A percentile compares a stretch with the other conserved stretches of the same genome.
Conservation (phyloP, 805 yeast species). For the Diddensiella transvaalensis region DNA sequence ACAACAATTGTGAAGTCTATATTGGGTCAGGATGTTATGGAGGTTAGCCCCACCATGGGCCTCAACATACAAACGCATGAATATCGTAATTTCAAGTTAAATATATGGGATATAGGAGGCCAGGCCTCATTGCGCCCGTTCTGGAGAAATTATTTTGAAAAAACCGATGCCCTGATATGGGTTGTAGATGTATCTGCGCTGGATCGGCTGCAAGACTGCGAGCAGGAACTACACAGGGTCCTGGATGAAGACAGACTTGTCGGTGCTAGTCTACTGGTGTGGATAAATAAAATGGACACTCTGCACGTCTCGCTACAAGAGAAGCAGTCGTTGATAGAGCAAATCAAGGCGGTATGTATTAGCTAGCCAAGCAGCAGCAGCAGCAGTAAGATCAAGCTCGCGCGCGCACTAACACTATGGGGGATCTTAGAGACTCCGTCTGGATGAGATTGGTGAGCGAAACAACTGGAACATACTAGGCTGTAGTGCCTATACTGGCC, state of each 20-base stretch:
- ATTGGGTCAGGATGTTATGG: constrained; percentile 45
- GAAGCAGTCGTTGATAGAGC: constrained; percentile 13
- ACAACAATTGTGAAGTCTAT: constrained; percentile 71
- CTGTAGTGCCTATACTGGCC: constrained; percentile 49
- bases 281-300: constrained; percentile 74
- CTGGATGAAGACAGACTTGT: constrained; percentile 63
- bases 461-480: constrained; percentile 43
- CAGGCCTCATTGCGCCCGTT: constrained; percentile 77
- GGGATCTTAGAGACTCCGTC: constrained; percentile 28
- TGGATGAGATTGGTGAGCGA: constrained; percentile 31
- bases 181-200: constrained; percentile 68
- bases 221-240: constrained; percentile 58
- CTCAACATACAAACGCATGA: constrained; percentile 68
- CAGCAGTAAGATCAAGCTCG: too few relatives aligned
- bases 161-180: constrained; percentile 77
- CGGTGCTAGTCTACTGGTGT: constrained; percentile 63
- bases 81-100: constrained; percentile 35
- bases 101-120: constrained; percentile 82
- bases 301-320: constrained; percentile 30
- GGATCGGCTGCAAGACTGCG: constrained; percentile 62
- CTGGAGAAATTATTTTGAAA: constrained; percentile 92
- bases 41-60: constrained; percentile 87
- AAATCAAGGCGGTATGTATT: constrained; percentile 10
- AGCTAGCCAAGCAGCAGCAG: constrained; percentile 4
- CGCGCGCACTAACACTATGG: too few relatives aligned